Conservation (phyloP, 306 rosid genomes). For the Pyrus bretschneideri region DNA sequence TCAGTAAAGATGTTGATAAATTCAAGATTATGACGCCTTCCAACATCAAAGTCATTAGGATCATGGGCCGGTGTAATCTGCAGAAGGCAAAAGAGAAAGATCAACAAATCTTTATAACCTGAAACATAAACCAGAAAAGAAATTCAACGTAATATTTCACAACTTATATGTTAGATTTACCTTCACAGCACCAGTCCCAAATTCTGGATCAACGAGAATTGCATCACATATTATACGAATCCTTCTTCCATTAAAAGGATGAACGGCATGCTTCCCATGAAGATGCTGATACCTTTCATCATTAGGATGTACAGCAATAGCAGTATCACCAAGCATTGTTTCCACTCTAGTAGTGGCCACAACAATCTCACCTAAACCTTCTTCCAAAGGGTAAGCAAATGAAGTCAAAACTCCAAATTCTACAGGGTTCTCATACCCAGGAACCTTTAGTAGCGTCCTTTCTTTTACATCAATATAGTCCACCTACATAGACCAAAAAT, state of each 20-base stretch:
- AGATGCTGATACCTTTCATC: slow-evolving; percentile 63
- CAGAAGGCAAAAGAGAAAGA: slow-evolving; percentile 22
- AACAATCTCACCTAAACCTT: slow-evolving; percentile 72
- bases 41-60: slow-evolving; percentile 94
- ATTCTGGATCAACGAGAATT: slow-evolving; percentile 81
- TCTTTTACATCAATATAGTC: slow-evolving; percentile 80
- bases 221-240: slow-evolving; percentile 80
- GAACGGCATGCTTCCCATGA: slow-evolving; percentile 82
- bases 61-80: slow-evolving; percentile 99
- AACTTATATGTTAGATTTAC: slow-evolving; percentile 30
- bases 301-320: slow-evolving; percentile 79
- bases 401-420: slow-evolving; percentile 87
- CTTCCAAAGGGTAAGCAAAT: slow-evolving; percentile 85
- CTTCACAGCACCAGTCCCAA: slow-evolving; percentile 98
- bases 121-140: slow-evolving; percentile 5
- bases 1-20: slow-evolving; percentile 75
- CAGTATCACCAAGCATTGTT: slow-evolving; percentile 97
- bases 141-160: not conserved
- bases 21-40: slow-evolving; percentile 78
- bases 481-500: slow-evolving; percentile 45
- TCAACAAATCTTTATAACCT: not conserved
- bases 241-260: slow-evolving; percentile 82
- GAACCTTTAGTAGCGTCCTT: slow-evolving; percentile 59
- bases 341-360: slow-evolving; percentile 95
- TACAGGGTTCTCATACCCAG: slow-evolving; percentile 73